Base-by-base conservation (phyloP, 805 yeast species). In the Cyberlindnera maclurae region DNA sequence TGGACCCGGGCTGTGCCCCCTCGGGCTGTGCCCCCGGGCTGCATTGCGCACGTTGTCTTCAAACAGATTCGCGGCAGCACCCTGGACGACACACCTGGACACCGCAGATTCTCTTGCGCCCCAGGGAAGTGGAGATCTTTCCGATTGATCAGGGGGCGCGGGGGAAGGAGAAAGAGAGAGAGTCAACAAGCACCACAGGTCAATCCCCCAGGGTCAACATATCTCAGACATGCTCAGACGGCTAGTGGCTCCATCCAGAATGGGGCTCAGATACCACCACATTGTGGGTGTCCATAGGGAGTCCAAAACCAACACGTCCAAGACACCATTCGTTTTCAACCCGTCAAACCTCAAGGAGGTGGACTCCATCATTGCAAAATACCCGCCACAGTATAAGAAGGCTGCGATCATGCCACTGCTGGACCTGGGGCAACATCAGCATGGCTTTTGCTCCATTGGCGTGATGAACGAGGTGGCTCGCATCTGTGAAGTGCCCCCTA, bases 401-500 rank as follows among this genome's bases (percentile, higher is more conserved):
- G 84, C 82, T 26, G 95, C 95, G 3, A 79, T 79, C 42, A 86
- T 85, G 95, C 94, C 95, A 9, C 70, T 85, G 44, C 71, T 85
- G 45, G 94, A 84, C 57, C 68, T 85, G 46, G 95, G 93, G 30
- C 95, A 85, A 65, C 82, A 94, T 54, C 95, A 85, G 63, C 70
- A 70, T 40, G 95, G 95, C 1, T 85, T 80, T 68, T 82, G 93
- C 31, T 83, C 94, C 30, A 82, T 85, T 51, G 71, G 86, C 26
- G 93, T 84, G 46, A 85, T 85, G 95, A 84, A 85, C 67, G 82
- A 86, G 58, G 95, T 85, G 36, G 95, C 95, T 38, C 77, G 80
- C 61, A 54, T 81, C 55, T 70, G 84, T 53, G 90, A 83, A 54
- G 82, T 86, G 79, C 95, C 95, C 24, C 94, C 95, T 43, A 85